Conservation (phyloP, 2,329 filamentous ascomycete genomes). For the Aspergillus niger region DNA sequence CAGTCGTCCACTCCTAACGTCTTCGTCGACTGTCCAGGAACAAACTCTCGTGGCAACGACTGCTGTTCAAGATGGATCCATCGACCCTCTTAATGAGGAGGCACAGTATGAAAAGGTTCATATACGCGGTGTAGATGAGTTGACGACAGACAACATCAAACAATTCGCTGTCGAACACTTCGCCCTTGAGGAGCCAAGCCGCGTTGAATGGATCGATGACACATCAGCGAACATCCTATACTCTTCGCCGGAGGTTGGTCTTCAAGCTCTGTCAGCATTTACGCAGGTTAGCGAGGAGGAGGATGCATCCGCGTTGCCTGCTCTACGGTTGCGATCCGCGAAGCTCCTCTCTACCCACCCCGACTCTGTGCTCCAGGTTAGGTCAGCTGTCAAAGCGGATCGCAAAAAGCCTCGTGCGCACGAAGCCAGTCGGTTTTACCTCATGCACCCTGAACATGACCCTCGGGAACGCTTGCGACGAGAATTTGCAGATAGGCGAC, state of each 20-base stretch:
- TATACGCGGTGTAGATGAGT: constrained; percentile 76
- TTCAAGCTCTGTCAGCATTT: constrained; percentile 56
- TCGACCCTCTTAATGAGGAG: constrained; percentile 36
- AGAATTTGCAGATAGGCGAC: constrained; percentile 51
- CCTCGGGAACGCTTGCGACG: constrained; percentile 70
- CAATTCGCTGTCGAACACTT: constrained; percentile 72
- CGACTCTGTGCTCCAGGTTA: constrained; percentile 68
- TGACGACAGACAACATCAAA: constrained; percentile 79
- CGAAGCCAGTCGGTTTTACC: constrained; percentile 83
- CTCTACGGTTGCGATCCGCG: constrained; percentile 67
- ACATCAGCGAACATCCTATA: constrained; percentile 86
- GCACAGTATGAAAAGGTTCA: constrained; percentile 67
- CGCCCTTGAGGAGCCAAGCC: constrained; percentile 55
- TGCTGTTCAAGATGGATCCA: constrained; percentile 22
- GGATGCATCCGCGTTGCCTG: constrained; percentile 52
- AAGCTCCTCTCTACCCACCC: constrained; percentile 70
- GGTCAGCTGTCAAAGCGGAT: constrained; percentile 73
- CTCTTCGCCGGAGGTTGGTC: constrained; percentile 55
- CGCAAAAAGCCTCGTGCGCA: constrained; percentile 78
- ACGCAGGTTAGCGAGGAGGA: constrained; percentile 41
- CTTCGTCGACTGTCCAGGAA: constrained; percentile 25
- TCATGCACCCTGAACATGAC: constrained; percentile 86
- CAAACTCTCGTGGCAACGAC: constrained; percentile 14
- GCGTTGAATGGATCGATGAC: constrained; percentile 94
- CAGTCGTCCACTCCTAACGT: background rate